A percentile compares a stretch with the other conserved stretches of the same genome.
These are phyloP conservation scores for Fusarium mundagurra DNA, from an alignment of 2,329 filamentous ascomycete species.

Conservation along the genomic window DNA sequence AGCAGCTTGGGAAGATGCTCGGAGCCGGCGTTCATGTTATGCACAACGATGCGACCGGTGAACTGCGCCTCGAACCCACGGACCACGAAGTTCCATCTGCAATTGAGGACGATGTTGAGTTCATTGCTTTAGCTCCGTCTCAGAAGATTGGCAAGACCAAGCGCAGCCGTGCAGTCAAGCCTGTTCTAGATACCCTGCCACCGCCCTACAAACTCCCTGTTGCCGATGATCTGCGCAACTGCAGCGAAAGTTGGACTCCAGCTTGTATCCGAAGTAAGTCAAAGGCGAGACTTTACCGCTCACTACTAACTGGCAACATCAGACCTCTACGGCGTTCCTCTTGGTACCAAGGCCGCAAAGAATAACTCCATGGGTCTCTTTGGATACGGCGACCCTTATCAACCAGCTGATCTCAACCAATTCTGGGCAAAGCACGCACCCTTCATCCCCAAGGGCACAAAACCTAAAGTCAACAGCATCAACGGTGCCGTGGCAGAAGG, in stretches of 20 bases:
- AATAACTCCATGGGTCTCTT: neutral
- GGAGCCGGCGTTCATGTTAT: neutral
- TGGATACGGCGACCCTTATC: neutral
- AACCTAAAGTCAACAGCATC: neutral
- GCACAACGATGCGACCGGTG: neutral
- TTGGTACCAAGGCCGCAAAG: neutral
- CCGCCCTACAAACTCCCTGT: neutral
- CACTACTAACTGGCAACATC: rapidly evolving
- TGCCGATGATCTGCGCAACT: neutral
- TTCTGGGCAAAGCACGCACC: neutral
- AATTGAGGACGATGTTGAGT: neutral
- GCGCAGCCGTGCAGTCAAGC: neutral
- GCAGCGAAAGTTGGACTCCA: constrained; percentile 2
- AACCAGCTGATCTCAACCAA: neutral
- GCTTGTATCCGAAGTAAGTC: constrained; percentile 2
- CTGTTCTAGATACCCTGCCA: neutral
- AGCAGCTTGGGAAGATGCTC: neutral
- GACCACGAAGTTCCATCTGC: neutral
- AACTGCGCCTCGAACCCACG: neutral
- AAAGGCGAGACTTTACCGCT: rapidly evolving
- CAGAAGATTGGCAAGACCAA: neutral
- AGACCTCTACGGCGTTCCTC: neutral
- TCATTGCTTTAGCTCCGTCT: neutral
- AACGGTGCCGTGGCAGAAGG: neutral
- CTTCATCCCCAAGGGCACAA: neutral